Conservation (phyloP, 1,284 basidiomycete species). For the Sporisorium exsertum region DNA sequence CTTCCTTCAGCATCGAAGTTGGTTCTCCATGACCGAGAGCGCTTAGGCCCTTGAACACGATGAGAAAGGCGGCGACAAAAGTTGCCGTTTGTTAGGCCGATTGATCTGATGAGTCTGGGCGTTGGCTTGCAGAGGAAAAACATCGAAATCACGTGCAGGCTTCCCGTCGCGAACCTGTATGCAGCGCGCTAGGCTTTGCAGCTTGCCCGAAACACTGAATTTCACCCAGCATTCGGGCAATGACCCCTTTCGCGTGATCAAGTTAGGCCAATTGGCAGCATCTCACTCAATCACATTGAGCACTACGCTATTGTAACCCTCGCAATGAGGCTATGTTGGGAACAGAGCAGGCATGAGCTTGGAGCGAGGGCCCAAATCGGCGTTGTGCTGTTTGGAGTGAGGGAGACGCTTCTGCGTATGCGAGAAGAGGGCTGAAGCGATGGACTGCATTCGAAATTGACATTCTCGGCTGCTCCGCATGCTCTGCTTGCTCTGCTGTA, state of each 20-base stretch:
- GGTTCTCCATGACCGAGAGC: neutral
- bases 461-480: neutral
- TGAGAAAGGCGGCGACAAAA: neutral
- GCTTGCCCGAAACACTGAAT: constrained; percentile 6
- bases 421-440: no score
- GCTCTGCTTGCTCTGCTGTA: neutral
- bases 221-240: neutral
- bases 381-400: constrained; percentile 14
- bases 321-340: neutral
- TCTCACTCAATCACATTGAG: neutral
- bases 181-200: constrained; percentile 36
- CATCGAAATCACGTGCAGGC: constrained; percentile 33
- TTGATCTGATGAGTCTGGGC: neutral
- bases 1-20: neutral
- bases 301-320: no score
- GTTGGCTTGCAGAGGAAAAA: neutral
- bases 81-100: constrained; percentile 2
- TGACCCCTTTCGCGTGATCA: constrained; percentile 3
- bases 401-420: neutral
- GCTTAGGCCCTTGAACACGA: neutral
- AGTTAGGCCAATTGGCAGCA: no score
- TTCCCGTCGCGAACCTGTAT: constrained; percentile 22
- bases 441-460: neutral
- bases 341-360: neutral
- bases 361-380: no score